Evolutionary conservation across 805 yeast species (phyloP).

Genomic region (Metschnikowia drakensbergensis): DNA sequence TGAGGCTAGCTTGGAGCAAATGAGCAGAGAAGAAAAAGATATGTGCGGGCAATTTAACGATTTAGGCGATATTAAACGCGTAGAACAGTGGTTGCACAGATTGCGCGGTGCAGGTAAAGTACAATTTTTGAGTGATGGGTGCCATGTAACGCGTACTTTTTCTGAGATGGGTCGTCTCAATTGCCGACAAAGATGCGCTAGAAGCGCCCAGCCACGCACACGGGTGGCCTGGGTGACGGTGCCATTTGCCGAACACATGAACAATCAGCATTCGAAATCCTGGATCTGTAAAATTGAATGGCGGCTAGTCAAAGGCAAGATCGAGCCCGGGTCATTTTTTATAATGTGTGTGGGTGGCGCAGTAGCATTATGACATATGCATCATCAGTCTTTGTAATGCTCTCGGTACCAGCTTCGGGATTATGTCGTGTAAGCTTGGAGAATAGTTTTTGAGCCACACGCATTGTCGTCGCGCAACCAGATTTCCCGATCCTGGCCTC

Average conservation of each 20-base stretch:
- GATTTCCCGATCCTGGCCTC: not conserved
- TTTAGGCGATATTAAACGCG: conserved; percentile 18
- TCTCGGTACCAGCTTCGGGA: not conserved
- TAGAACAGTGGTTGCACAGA: conserved; percentile 10
- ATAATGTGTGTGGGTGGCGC: not conserved
- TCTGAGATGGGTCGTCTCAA: not conserved
- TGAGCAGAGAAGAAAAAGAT: conserved; percentile 13
- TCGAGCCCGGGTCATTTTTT: not conserved
- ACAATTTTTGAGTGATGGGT: conserved; percentile 1
- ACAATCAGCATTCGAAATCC: no score
- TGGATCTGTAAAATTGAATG: no score
- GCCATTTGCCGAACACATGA: no score
- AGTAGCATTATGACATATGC: not conserved
- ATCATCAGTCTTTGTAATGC: not conserved
- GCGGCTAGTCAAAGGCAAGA: no score
- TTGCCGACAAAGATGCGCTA: not conserved
- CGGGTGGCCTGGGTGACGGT: no score
- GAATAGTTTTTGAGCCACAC: not conserved
- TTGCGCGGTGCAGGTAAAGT: conserved; percentile 8
- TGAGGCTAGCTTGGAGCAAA: conserved; percentile 6
- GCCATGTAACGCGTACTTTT: conserved; percentile 2
- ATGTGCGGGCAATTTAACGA: conserved; percentile 20
- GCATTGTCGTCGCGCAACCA: not conserved
- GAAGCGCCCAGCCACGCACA: not conserved
- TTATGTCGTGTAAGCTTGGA: not conserved